Conservation (phyloP, 768 basidiomycete genomes). For the Pisolithus microcarpus region DNA sequence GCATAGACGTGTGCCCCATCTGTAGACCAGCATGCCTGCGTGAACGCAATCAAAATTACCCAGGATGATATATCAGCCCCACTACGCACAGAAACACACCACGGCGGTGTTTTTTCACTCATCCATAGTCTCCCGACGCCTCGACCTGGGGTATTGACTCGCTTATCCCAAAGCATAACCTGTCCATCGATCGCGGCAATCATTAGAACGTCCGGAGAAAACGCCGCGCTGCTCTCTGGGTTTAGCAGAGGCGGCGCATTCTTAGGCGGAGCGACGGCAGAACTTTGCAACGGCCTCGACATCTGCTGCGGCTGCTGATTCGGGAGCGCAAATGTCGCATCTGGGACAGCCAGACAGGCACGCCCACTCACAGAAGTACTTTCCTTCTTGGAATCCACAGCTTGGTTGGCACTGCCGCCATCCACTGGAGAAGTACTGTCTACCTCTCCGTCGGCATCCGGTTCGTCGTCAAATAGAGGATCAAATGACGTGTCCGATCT, state of each 20-base stretch:
- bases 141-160: slow-evolving; percentile 53
- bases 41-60: slow-evolving; percentile 3
- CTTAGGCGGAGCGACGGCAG: slow-evolving; percentile 50
- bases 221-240: slow-evolving; percentile 47
- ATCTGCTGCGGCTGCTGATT: slow-evolving; percentile 16
- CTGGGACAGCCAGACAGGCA: slow-evolving; percentile 24
- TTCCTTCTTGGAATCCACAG: slow-evolving; percentile 11
- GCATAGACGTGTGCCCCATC: slow-evolving; percentile 86
- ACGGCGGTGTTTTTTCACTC: slow-evolving; percentile 88
- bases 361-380: slow-evolving; percentile 6
- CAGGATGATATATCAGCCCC: slow-evolving; percentile 1
- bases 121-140: slow-evolving; percentile 84
- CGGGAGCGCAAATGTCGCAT: slow-evolving; percentile 17
- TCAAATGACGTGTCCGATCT: slow-evolving; percentile 81
- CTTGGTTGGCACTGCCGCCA: slow-evolving; percentile 12
- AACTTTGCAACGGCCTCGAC: slow-evolving; percentile 24
- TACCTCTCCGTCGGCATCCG: slow-evolving; percentile 49
- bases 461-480: slow-evolving; percentile 85
- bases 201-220: slow-evolving; percentile 79
- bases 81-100: slow-evolving; percentile 84
- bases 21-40: slow-evolving; percentile 89
- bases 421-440: slow-evolving; percentile 16
- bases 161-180: slow-evolving; percentile 84
- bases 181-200: slow-evolving; percentile 90
- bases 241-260: slow-evolving; percentile 73